Base-by-base conservation (phyloP, 169 alveolate genomes). In the Eimeria zaria region DNA sequence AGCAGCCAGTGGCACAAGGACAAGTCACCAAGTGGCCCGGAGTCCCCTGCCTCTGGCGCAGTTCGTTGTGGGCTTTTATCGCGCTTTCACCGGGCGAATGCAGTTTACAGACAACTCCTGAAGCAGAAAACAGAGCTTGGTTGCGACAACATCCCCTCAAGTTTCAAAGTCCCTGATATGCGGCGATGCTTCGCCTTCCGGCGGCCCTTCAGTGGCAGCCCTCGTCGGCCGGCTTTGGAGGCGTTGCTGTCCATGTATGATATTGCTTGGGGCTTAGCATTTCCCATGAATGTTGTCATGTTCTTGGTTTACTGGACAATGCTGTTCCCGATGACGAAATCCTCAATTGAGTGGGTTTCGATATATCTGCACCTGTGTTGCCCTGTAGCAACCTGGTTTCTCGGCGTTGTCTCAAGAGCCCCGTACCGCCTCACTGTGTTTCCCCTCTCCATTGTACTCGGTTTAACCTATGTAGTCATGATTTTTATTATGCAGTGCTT, bases 161-260 rank as follows among this genome's bases (percentile, higher is more conserved):
- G 53, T 14, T 36, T 22, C 11, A 27, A 81, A 41, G 58, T 24
- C n/a, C 51, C 33, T 51, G 36, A 1, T 12, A 14, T 30, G 41
- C 48, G 73, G 41, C 20, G 69, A 51, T 81, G 64, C 51, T 81
- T 22, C 48, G 41, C 33, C 16, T 81, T 81, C 90, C 39, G 69
- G 73, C 64, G 90, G 69, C 90, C 90, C 11, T 81, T 81, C 73
- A 53, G 73, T 33, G 90, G 90, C 51, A 16, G 46, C 12, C 90
- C 90, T 27, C 71, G 73, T 9, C 73, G 16, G 53, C 64, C 48
- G 1, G 90, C 48, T 14, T 51, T 81, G 73, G 90, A 81, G 69
- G 64, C 73, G 73, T 33, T 81, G n/a, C 90, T 81, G 51, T 30
- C 33, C 62, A 6, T 81, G 73, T 41, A 81, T 81, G 90, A 81